Conservation (phyloP, 2,329 filamentous ascomycete species). For the Aspergillus pseudotamarii region DNA sequence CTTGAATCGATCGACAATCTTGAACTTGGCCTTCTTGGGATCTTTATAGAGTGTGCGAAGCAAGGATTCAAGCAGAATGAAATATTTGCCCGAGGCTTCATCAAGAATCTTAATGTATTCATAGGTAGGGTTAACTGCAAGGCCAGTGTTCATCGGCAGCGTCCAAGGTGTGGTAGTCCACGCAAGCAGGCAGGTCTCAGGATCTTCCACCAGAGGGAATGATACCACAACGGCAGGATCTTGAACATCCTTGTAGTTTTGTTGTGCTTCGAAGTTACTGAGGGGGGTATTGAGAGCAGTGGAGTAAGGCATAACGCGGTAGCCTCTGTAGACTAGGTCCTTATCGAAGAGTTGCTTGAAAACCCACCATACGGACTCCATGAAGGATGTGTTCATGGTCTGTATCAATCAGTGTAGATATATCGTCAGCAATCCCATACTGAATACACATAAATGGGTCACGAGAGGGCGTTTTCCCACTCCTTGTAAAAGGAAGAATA, state of each 20-base stretch:
- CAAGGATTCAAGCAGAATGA: conserved; percentile 80
- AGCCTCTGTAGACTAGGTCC: conserved; percentile 83
- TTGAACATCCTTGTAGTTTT: conserved; percentile 92
- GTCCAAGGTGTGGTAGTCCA: conserved; percentile 95
- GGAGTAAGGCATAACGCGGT: conserved; percentile 93
- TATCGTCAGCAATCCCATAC: neutral
- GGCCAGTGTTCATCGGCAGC: conserved; percentile 75
- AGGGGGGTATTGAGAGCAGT: conserved; percentile 86
- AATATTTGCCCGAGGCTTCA: conserved; percentile 78
- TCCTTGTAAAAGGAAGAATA: neutral
- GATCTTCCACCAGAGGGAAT: conserved; percentile 79
- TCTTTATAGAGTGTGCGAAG: conserved; percentile 88
- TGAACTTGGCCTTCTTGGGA: conserved; percentile 91
- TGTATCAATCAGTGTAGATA: conserved; percentile 31
- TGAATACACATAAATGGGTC: neutral
- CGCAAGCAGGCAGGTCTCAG: conserved; percentile 73
- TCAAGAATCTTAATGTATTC: conserved; percentile 88
- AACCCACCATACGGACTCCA: conserved; percentile 97
- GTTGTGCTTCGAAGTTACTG: conserved; percentile 90
- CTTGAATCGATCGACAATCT: conserved; percentile 75
- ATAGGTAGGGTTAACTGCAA: conserved; percentile 78
- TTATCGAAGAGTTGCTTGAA: conserved; percentile 94
- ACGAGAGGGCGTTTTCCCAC: neutral
- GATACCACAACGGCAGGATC: conserved; percentile 88
- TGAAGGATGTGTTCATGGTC: conserved; percentile 94